phyloP scores from a whole-genome alignment of 441 rosid species.

The Codiaeum variegatum region DNA sequence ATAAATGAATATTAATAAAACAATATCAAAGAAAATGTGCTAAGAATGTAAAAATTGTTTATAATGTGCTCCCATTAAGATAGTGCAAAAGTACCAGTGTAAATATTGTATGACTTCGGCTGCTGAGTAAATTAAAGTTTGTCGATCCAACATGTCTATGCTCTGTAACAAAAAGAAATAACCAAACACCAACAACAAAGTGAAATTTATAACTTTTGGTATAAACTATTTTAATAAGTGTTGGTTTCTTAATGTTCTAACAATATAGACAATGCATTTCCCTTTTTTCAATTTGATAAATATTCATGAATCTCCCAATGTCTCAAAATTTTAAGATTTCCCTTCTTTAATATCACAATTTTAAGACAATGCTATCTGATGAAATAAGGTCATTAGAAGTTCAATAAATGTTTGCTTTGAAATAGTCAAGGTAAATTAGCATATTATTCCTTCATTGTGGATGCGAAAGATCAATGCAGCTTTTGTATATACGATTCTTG shows the following conservation, averaged over 20 bases:
- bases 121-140: slow-evolving; percentile 92
- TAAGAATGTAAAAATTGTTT: slow-evolving; percentile 1
- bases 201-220: not conserved
- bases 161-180: slow-evolving; percentile 49
- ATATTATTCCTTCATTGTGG: not conserved
- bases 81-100: slow-evolving; percentile 61
- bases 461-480: not conserved
- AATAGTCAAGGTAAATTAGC: not conserved
- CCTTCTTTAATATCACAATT: not conserved
- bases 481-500: not conserved
- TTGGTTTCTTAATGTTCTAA: slow-evolving; percentile 1
- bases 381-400: not conserved
- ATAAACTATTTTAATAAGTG: not conserved
- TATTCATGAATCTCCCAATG: not conserved
- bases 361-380: not conserved
- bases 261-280: not conserved
- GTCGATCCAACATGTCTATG: slow-evolving; percentile 99
- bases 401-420: not conserved
- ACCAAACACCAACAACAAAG: slow-evolving; percentile 7
- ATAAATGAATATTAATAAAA: not conserved
- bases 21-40: slow-evolving; percentile 4
- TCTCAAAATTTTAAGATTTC: not conserved
- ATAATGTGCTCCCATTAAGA: slow-evolving; percentile 9
- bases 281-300: not conserved
- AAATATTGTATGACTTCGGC: slow-evolving; percentile 98